Evolutionary conservation across 1,284 basidiomycete species (phyloP).

Genomic region (Heterobasidion annosum): DNA sequence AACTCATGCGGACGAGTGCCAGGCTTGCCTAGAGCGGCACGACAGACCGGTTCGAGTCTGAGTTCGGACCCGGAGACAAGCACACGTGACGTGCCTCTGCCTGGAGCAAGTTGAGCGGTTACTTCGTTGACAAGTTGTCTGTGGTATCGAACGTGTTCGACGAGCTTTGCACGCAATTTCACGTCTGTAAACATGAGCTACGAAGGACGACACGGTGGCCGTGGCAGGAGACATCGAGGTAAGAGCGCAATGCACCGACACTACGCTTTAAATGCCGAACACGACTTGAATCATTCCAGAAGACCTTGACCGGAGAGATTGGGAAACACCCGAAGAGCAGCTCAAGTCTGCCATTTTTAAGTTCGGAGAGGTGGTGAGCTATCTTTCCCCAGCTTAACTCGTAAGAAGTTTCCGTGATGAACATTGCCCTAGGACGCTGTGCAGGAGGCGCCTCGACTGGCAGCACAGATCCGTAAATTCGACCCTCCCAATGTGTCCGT

Average conservation of each 20-base stretch:
- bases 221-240: constrained; percentile 32
- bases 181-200: constrained; percentile 31
- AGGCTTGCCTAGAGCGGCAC: too few relatives aligned
- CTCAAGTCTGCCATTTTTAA: constrained; percentile 64
- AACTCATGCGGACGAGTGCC: too few relatives aligned
- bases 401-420: background rate
- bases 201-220: constrained; percentile 29
- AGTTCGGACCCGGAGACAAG: background rate
- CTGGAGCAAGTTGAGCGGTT: too few relatives aligned
- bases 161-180: background rate
- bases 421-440: constrained; percentile 45
- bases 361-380: constrained; percentile 79
- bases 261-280: background rate
- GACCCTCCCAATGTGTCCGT: constrained; percentile 46
- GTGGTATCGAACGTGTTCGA: background rate
- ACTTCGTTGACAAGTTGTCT: background rate
- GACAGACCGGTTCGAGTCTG: too few relatives aligned
- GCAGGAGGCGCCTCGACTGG: constrained; percentile 61
- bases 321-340: constrained; percentile 68
- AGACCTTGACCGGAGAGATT: constrained; percentile 53
- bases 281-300: constrained; percentile 17
- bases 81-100: background rate
- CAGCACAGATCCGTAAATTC: constrained; percentile 55
- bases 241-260: constrained; percentile 15
- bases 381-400: background rate